Conservation (phyloP, 352 stramenopile genomes). For the Globisporangium sylvaticum region DNA sequence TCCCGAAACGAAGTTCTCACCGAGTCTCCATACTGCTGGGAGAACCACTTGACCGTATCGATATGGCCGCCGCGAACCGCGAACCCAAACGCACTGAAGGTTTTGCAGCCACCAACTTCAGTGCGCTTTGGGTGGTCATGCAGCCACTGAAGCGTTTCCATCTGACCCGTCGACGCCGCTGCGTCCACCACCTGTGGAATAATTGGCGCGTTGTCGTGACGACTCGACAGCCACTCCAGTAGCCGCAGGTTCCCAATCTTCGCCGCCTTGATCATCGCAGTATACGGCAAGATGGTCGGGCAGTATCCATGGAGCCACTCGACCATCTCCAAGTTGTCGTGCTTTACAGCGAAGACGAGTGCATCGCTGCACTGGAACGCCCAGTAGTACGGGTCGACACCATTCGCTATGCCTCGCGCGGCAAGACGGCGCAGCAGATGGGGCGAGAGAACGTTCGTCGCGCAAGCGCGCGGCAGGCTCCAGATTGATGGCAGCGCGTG, state of each 20-base stretch:
- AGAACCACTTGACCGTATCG: not conserved
- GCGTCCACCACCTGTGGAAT: not conserved
- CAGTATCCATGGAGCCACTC: not conserved
- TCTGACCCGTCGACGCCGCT: not conserved
- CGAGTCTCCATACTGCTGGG: not conserved
- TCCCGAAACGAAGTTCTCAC: too few relatives aligned
- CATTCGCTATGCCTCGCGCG: not conserved
- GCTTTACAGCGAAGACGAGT: not conserved
- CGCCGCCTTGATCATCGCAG: not conserved
- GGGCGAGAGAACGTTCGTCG: not conserved
- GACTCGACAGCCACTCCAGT: not conserved
- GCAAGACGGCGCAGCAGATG: not conserved
- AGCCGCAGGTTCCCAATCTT: not conserved
- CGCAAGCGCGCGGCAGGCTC: not conserved
- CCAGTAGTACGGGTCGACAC: not conserved
- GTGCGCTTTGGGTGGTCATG: too few relatives aligned
- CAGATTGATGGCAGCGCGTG: not conserved
- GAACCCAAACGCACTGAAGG: too few relatives aligned
- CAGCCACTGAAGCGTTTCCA: not conserved
- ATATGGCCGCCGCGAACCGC: not conserved
- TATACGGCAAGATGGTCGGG: not conserved
- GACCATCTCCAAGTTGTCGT: conserved; percentile 1
- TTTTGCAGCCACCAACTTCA: too few relatives aligned
- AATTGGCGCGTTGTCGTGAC: not conserved
- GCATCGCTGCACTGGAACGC: not conserved